Percentiles rank a stretch among this genome's conserved stretches.
These are phyloP conservation scores for Pseudogymnoascus sp. DNA, from an alignment of 2,329 filamentous ascomycete genomes.

Conservation along the genomic window DNA sequence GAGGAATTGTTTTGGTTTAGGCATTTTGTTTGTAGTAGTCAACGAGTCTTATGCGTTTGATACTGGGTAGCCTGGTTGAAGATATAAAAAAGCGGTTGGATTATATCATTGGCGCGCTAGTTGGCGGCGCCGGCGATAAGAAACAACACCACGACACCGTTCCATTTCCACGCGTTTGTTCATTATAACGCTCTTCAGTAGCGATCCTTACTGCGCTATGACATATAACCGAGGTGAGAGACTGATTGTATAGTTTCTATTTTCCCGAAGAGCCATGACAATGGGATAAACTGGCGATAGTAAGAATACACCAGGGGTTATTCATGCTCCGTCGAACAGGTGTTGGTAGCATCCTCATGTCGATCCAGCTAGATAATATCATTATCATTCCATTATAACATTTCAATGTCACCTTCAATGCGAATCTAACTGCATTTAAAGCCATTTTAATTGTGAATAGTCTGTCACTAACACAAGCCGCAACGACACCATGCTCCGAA, in stretches of 20 bases:
- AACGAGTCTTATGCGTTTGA: neutral
- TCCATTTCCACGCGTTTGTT: neutral
- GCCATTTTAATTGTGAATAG: neutral
- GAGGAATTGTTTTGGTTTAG: constrained; percentile 32
- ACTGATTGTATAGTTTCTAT: neutral
- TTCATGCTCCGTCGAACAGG: neutral
- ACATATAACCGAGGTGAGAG: neutral
- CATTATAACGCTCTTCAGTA: neutral
- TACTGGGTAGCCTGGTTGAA: neutral
- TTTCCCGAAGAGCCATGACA: neutral
- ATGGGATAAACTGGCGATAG: neutral
- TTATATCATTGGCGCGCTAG: constrained; percentile 9
- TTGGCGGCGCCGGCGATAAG: neutral
- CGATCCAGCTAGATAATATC: neutral
- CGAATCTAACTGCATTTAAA: neutral
- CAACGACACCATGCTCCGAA: constrained; percentile 12
- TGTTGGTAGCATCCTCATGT: neutral
- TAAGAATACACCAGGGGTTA: neutral
- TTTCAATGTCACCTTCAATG: neutral
- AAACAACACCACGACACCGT: neutral
- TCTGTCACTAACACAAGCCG: neutral
- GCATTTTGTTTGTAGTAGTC: constrained; percentile 16
- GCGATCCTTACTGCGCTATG: neutral
- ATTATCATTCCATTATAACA: neutral
- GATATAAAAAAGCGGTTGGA: neutral